These are phyloP conservation scores for Botryotinia globosa DNA, from an alignment of 2,329 filamentous ascomycete species.

Conservation along the genomic window DNA sequence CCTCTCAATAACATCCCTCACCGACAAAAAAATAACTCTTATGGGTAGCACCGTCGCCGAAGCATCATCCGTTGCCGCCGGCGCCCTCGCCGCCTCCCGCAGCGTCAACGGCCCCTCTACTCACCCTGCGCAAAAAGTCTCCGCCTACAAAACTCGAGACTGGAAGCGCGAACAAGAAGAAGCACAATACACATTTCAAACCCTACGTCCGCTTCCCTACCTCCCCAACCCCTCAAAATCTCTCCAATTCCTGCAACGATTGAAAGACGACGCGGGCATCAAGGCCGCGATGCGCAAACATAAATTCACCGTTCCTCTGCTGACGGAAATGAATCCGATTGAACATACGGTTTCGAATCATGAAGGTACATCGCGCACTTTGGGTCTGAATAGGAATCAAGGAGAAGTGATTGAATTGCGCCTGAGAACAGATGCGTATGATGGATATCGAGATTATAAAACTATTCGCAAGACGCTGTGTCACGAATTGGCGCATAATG, in stretches of 20 bases:
- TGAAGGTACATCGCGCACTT: conserved; percentile 68
- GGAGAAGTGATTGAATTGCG: conserved; percentile 90
- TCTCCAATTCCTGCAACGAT: conserved; percentile 67
- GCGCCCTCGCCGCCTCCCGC: conserved; percentile 46
- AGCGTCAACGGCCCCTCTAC: conserved; percentile 42
- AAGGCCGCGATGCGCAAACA: conserved; percentile 79
- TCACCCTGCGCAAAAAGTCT: conserved; percentile 36
- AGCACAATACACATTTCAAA: conserved; percentile 77
- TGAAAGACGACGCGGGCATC: conserved; percentile 83
- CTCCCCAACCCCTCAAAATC: conserved; percentile 74
- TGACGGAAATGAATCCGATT: conserved; percentile 94
- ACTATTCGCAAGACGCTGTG: conserved; percentile 89
- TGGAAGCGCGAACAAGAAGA: conserved; percentile 44
- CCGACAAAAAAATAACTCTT: conserved; percentile 62
- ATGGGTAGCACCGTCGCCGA: conserved; percentile 62
- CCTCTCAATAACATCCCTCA: conserved; percentile 46
- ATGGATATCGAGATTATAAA: conserved; percentile 90
- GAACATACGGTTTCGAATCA: conserved; percentile 70
- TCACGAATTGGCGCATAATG: conserved; percentile 93
- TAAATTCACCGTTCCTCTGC: conserved; percentile 75
- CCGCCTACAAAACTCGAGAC: conserved; percentile 45
- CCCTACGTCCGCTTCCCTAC: conserved; percentile 70
- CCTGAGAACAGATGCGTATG: conserved; percentile 87
- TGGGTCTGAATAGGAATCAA: conserved; percentile 82
- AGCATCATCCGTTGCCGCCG: conserved; percentile 53